Conservation (phyloP, 768 basidiomycete genomes). For the Auricularia heimuer region DNA sequence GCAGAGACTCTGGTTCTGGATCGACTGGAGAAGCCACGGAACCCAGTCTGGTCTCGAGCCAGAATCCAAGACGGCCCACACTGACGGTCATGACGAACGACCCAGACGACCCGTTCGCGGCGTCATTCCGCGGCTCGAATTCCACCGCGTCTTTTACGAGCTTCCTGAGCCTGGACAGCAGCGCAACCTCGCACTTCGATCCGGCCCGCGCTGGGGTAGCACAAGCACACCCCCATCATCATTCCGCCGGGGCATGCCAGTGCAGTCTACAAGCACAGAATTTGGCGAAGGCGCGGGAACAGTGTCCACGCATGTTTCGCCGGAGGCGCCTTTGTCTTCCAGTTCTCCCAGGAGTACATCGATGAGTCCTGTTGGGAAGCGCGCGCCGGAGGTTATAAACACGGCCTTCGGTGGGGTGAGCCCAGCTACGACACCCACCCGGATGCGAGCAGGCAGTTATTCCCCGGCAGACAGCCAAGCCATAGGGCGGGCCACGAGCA, state of each 20-base stretch:
- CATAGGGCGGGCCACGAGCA: neutral
- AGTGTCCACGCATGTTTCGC: neutral
- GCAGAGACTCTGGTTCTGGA: neutral
- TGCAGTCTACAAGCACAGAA: neutral
- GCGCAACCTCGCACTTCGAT: no score
- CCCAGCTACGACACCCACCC: no score
- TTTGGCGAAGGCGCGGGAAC: neutral
- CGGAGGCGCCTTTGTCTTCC: neutral
- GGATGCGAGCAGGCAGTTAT: neutral
- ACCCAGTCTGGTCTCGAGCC: neutral
- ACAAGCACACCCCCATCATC: no score
- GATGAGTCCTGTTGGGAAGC: neutral
- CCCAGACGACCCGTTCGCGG: no score
- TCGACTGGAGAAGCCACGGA: neutral
- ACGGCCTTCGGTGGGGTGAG: neutral
- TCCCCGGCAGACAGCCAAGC: neutral
- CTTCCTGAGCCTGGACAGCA: no score
- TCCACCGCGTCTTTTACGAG: no score
- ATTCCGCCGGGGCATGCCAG: neutral
- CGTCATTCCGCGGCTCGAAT: no score
- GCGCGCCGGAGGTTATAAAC: neutral
- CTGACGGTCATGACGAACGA: neutral
- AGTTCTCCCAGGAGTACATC: neutral
- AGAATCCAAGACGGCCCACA: neutral
- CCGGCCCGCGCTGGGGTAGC: no score